Conservation (phyloP, 345 rosid genomes). For the Schrenkiella parvula region DNA sequence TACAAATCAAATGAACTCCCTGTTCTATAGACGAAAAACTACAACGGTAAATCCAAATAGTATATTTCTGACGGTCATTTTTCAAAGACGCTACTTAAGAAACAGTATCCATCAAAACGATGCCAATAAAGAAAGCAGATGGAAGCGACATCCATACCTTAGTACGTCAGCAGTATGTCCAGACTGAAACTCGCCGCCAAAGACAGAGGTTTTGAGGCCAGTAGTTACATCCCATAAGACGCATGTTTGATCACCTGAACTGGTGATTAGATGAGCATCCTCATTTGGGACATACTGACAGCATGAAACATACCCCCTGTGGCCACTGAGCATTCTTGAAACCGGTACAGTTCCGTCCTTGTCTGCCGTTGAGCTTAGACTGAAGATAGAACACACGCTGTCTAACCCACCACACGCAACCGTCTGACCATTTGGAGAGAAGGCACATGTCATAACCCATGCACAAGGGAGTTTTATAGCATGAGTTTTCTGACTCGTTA, state of each 20-base stretch:
- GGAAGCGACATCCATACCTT: slow-evolving; percentile 46
- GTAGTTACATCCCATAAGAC: slow-evolving; percentile 94
- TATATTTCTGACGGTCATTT: not conserved
- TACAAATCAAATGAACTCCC: not conserved
- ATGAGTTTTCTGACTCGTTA: slow-evolving; percentile 95
- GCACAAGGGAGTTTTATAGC: slow-evolving; percentile 95
- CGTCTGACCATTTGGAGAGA: slow-evolving; percentile 87
- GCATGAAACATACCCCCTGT: slow-evolving; percentile 85
- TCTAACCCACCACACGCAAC: slow-evolving; percentile 99
- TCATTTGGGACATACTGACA: slow-evolving; percentile 95
- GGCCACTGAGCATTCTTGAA: slow-evolving; percentile 79
- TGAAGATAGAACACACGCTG: slow-evolving; percentile 87
- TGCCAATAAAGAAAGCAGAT: not conserved
- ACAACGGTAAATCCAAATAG: not conserved
- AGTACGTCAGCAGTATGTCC: slow-evolving; percentile 95
- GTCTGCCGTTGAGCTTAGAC: slow-evolving; percentile 76
- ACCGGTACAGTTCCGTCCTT: slow-evolving; percentile 79
- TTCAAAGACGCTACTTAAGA: not conserved
- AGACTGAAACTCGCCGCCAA: slow-evolving; percentile 96
- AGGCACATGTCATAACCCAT: slow-evolving; percentile 99
- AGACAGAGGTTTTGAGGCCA: slow-evolving; percentile 88
- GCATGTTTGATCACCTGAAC: slow-evolving; percentile 94
- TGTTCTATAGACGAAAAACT: not conserved
- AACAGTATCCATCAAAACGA: not conserved
- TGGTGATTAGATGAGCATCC: slow-evolving; percentile 77